A percentile compares a stretch with the other conserved stretches of the same genome.
phyloP scores from a whole-genome alignment of 352 stramenopile species.

The Pilasporangium apinafurcum region DNA sequence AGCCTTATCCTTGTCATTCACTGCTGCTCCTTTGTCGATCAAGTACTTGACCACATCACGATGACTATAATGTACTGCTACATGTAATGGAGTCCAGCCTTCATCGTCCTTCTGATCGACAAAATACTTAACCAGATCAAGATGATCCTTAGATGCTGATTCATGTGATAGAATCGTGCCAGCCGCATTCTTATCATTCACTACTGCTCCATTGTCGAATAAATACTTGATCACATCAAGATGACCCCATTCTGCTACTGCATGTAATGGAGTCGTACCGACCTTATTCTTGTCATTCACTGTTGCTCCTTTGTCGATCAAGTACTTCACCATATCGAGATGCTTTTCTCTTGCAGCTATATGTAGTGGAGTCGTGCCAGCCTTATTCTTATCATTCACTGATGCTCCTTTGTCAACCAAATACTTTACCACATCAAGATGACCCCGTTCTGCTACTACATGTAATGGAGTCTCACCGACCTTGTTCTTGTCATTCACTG shows the following conservation, averaged over 20 bases:
- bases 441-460: too few relatives aligned
- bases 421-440: too few relatives aligned
- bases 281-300: constrained; percentile 6
- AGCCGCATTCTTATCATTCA: too few relatives aligned
- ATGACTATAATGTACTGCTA: constrained; percentile 5
- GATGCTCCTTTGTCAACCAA: too few relatives aligned
- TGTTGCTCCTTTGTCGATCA: constrained; percentile 5
- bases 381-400: constrained; percentile 11
- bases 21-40: constrained; percentile 3
- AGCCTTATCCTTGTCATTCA: constrained; percentile 9
- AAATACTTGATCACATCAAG: constrained; percentile 3
- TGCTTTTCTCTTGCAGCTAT: constrained; percentile 4
- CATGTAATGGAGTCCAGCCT: constrained; percentile 6
- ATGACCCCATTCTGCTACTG: constrained; percentile 5
- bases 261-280: constrained; percentile 5
- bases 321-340: background rate
- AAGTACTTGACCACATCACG: background rate
- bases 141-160: too few relatives aligned
- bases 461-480: too few relatives aligned
- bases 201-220: constrained; percentile 3
- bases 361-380: constrained; percentile 6
- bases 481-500: too few relatives aligned
- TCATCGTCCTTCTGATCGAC: constrained; percentile 9
- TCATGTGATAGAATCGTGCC: too few relatives aligned
- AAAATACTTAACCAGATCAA: too few relatives aligned